Base-by-base conservation (phyloP, 768 basidiomycete genomes). In the Pisolithus albus region DNA sequence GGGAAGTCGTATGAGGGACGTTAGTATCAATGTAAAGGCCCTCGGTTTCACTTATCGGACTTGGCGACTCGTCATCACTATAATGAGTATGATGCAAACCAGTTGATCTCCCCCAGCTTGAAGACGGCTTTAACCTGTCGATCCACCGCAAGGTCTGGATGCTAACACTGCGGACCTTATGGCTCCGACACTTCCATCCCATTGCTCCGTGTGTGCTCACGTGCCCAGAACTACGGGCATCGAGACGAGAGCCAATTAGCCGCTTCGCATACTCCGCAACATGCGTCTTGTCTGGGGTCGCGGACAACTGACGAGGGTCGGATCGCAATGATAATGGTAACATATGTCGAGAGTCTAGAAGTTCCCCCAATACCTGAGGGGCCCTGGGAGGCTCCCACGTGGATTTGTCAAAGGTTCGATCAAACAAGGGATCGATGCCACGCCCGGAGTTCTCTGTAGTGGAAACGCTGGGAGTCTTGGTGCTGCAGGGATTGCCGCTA, bases 301-400 rank as follows among this genome's bases (percentile, higher is more conserved):
- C 88, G 18, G 87, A 83, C 7, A 94, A 73, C 65, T 89, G 75
- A 37, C 82, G 81, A 30, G 86, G 84, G 64, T 92, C 84, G 18
- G 84, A 82, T 7, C 93, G 94, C 46, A 96, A 82, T 18, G 82
- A 74, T 45, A 95, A 74, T 1, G 91, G 92, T 21, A 98, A 78
- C 92, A 97, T 97, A 65, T 87, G 82, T 56, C 93, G 79, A 23
- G 90, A 92, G 66, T 99, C 93, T 56, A 97, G 73, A 23, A 97
- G 70, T 65, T 99, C 96, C 28, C 93, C 93, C 1, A 93, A 77
- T 23, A 84, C 84, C 60, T 88, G 87, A 0, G 91, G 86, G n/a
- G 90, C 79, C 48, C 78, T 79, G 0, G 81, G 74, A 13, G 93
- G 89, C 51, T 84, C 82, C 85, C 93, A 98, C 5, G 77, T 66